Base-by-base conservation (phyloP, 1,284 basidiomycete genomes). In the Cutaneotrichosporon cutaneum region DNA sequence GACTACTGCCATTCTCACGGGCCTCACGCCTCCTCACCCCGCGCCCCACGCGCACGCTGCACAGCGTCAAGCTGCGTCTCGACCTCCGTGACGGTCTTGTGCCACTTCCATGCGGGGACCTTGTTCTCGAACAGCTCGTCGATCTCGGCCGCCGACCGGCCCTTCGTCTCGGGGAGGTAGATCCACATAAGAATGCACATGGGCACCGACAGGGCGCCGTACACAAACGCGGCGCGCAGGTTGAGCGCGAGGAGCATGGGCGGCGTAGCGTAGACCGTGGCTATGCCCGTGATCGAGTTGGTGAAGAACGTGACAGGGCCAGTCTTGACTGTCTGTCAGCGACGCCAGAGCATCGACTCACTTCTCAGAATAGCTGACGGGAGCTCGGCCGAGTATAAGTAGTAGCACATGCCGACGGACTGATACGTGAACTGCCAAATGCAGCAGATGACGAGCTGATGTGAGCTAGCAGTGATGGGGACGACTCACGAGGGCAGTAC, bases 91-190 rank as follows among this genome's bases (percentile, higher is more conserved):
- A 66, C 62, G 18, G 75, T 78, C 55, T 62, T 69, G 48, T 60
- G 59, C 71, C 76, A 79, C 30, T 67, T 60, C 74, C 77, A 76
- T 11, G 77, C 75, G 10, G 76, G 76, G 44, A 79, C 66, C 22
- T 64, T 65, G 54, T 69, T 58, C 59, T 79, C 73, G 65, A 75
- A 79, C 30, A 79, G 71, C 63, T 77, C 69, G 66, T 77, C 77
- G 32, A 79, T 63, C 65, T 79, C 77, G 5, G 64, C 58, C 1
- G 64, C 61, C 4, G 58, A 57, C 16, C 63, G 57, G 32, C 65
- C 64, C 55, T 67, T 70, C n/a, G 70, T 71, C 60, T 70, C 70
- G n/a, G 70, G 68, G 7, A 70, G 56, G 56, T 61, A 68, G 26
- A 68, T 52, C 68, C 68, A 70, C 56, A 70, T 63, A 60, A 61